Evolutionary conservation across 345 rosid genomes (phyloP), one percentile per base, ranked within the genome.

Genomic region (Excoecaria cochinchinensis): DNA sequence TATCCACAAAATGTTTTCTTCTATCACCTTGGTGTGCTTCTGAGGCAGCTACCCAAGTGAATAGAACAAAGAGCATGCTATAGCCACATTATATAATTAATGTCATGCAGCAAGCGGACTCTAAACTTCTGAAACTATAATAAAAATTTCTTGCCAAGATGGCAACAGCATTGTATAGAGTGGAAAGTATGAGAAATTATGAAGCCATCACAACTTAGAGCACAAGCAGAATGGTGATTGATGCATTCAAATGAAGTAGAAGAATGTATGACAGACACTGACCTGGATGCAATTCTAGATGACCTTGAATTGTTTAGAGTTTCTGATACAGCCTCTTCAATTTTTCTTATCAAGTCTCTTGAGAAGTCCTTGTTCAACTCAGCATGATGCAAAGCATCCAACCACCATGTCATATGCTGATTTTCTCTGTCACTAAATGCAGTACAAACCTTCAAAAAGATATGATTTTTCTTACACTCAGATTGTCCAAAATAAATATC

Each of bases 311-410:
- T 87, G 78, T 86, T 88, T 70, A 83, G 77, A 79, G 79, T 79
- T 83, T 90, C 90, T 67, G 87, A 77, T 82, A 92, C 87, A 68
- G 92, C 89, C 78, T 95, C 98, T 83, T 92, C 94, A 82, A 90
- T 87, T 86, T 90, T 95, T 85, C 89, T 87, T 16, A 87, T 88
- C 83, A 95, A 82, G 83, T 91, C 99, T 47, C 72, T 78, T 55
- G 88, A 79, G 58, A 85, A 80, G 48, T 90, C 97, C 74, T 84
- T 84, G 79, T 86, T 86, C 81, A 82, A 83, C 82, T 91, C 98
- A 59, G 86, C 83, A 77, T 82, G 81, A 84, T 85, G 73, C 75
- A 95, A 90, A 56, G 89, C 91, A 81, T 92, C 93, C 83, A 92
- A 84, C 99, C 99, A 95, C 99, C 99, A 95, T 81, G 73, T 69